Conservation (phyloP, 2,329 filamentous ascomycete species). For the Tolypocladium tropicale region DNA sequence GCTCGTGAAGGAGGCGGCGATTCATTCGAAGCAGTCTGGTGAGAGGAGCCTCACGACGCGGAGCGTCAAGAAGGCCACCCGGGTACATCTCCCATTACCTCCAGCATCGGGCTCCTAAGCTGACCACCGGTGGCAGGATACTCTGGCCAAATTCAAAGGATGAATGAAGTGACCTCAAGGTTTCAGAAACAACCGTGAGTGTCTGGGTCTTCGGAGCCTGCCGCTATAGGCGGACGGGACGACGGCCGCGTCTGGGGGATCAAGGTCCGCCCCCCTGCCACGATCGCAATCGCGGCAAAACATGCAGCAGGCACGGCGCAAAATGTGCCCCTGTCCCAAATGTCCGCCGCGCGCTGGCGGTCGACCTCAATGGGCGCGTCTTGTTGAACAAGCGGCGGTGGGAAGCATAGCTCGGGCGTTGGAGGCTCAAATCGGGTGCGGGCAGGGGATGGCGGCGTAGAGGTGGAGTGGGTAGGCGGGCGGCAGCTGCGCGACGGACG, state of each 20-base stretch:
- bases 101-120: neutral
- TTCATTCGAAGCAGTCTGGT: constrained; percentile 62
- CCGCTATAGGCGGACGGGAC: too few species aligned
- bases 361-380: too few species aligned
- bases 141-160: constrained; percentile 58
- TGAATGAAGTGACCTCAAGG: constrained; percentile 25
- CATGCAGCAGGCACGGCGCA: neutral
- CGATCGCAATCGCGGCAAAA: neutral
- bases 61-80: constrained; percentile 67
- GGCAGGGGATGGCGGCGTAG: neutral
- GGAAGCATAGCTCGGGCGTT: neutral
- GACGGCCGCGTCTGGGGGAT: neutral
- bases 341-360: neutral
- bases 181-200: too few species aligned
- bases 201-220: too few species aligned
- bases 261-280: neutral
- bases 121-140: constrained; percentile 35
- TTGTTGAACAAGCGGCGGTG: neutral
- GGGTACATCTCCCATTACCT: constrained; percentile 34
- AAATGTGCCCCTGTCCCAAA: neutral
- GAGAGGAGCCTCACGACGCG: constrained; percentile 66
- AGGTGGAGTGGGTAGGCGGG: neutral
- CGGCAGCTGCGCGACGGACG: neutral
- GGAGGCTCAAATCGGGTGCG: neutral
- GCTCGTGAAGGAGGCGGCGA: constrained; percentile 69